These are phyloP conservation scores for Parachaetomium inaequale DNA, from an alignment of 495 filamentous ascomycete genomes.

Conservation along the genomic window DNA sequence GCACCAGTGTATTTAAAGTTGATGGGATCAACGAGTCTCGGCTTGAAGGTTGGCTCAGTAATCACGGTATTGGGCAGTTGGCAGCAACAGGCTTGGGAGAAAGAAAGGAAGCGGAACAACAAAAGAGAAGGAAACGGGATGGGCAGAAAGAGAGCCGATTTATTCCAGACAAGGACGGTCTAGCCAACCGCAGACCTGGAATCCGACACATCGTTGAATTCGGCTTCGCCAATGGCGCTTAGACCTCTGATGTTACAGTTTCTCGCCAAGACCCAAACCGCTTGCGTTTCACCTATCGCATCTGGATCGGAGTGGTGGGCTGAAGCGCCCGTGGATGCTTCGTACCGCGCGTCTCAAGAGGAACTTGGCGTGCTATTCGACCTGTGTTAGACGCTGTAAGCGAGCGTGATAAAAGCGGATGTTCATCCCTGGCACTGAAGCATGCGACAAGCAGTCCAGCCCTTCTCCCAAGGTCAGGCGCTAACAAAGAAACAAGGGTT, in stretches of 20 bases:
- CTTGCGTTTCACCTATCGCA: neutral
- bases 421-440: neutral
- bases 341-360: neutral
- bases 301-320: neutral
- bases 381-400: neutral
- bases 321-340: constrained; percentile 2
- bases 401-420: neutral
- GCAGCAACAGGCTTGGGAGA: neutral
- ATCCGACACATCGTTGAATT: neutral
- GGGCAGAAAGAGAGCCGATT: neutral
- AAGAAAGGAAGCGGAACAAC: neutral
- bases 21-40: neutral
- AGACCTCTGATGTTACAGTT: neutral
- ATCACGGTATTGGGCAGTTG: neutral
- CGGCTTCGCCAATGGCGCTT: neutral
- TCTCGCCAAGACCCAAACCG: neutral
- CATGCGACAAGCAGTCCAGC: too few relatives aligned
- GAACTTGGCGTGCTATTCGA: neutral
- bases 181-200: neutral
- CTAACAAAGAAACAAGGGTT: too few relatives aligned
- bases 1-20: neutral
- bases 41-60: neutral
- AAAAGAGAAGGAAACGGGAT: neutral
- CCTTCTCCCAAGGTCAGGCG: too few relatives aligned
- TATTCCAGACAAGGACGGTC: neutral